phyloP scores from a whole-genome alignment of 768 basidiomycete species.

The Boletus fagicola region DNA sequence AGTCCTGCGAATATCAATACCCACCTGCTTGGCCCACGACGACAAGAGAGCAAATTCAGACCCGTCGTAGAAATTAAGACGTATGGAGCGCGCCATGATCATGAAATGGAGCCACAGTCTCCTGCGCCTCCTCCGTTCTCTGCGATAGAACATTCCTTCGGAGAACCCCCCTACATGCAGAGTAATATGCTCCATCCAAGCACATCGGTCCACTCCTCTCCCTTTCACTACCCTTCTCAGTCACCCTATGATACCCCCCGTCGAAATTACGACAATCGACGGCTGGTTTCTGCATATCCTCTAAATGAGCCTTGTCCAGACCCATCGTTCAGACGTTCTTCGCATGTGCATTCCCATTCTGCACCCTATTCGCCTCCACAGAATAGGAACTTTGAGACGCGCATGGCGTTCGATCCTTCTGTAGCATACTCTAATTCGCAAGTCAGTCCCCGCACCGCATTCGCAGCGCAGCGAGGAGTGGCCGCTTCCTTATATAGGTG shows the following conservation, averaged over 20 bases:
- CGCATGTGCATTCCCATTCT: constrained; percentile 11
- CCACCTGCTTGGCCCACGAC: background rate
- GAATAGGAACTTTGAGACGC: constrained; percentile 7
- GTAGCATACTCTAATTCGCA: constrained; percentile 42
- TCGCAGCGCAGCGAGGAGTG: constrained; percentile 13
- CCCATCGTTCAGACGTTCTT: constrained; percentile 21
- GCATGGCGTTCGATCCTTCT: constrained; percentile 44
- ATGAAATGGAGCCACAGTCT: constrained; percentile 12
- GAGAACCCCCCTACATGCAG: constrained; percentile 37
- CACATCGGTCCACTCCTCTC: constrained; percentile 21
- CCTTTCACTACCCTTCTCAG: constrained; percentile 25
- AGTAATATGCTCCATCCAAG: constrained; percentile 16
- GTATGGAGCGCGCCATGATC: background rate
- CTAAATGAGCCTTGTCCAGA: constrained; percentile 10
- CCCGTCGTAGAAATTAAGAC: constrained; percentile 8
- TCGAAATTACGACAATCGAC: constrained; percentile 8
- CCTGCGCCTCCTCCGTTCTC: constrained; percentile 36
- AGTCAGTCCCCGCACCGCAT: constrained; percentile 2
- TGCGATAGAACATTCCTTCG: constrained; percentile 35
- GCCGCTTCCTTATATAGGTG: constrained; percentile 59
- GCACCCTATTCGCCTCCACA: constrained; percentile 3
- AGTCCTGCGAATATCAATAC: constrained; percentile 16
- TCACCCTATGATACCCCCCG: constrained; percentile 23
- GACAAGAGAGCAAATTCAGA: background rate
- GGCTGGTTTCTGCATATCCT: constrained; percentile 1